Evolutionary conservation across 768 basidiomycete species (phyloP).

Genomic region (Pulveroboletus sp.): DNA sequence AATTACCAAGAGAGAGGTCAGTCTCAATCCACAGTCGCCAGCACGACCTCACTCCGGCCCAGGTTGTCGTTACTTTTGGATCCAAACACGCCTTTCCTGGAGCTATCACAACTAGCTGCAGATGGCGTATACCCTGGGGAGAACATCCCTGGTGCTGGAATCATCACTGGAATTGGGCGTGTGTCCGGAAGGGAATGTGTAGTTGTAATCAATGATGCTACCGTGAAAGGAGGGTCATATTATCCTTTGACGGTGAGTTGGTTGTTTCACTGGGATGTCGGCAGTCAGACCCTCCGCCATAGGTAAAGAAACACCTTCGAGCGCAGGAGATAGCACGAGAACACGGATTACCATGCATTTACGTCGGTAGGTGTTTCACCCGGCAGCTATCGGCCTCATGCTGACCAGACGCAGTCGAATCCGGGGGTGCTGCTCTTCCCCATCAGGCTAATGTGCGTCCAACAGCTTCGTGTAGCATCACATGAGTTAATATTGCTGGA

Average conservation of each 20-base stretch:
- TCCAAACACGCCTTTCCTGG: constrained; percentile 84
- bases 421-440: constrained; percentile 89
- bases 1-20: constrained; percentile 79
- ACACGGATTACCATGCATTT: constrained; percentile 86
- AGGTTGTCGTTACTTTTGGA: constrained; percentile 77
- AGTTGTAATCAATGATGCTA: constrained; percentile 90
- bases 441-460: constrained; percentile 72
- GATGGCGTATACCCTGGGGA: constrained; percentile 79
- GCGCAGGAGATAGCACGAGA: constrained; percentile 94
- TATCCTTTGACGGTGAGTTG: constrained; percentile 72
- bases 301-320: constrained; percentile 93
- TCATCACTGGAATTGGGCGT: constrained; percentile 82
- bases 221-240: constrained; percentile 90
- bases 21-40: background rate
- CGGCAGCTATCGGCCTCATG: background rate
- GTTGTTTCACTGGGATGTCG: background rate
- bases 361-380: constrained; percentile 61
- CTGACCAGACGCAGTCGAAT: constrained; percentile 61
- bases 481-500: background rate
- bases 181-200: constrained; percentile 82
- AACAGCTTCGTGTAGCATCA: background rate
- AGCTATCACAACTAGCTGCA: constrained; percentile 81
- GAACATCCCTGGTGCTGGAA: constrained; percentile 80
- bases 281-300: constrained; percentile 1
- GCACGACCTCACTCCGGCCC: constrained; percentile 3